phyloP scores from a whole-genome alignment of 2,329 filamentous ascomycete species.

The Tolypocladium paradoxum region DNA sequence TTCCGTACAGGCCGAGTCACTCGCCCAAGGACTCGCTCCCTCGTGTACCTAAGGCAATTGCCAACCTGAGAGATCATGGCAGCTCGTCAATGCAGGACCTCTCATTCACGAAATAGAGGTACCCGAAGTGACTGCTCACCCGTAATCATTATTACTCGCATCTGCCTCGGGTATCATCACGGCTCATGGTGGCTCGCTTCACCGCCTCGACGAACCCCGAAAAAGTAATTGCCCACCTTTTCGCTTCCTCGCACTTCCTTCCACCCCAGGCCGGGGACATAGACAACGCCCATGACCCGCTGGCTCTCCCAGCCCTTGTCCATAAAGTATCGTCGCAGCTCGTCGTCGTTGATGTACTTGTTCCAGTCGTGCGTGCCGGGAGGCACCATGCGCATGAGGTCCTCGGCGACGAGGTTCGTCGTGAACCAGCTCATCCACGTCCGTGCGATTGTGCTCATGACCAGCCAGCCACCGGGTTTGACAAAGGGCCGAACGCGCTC shows the following conservation, averaged over 20 bases:
- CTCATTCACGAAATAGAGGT: neutral
- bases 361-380: constrained; percentile 91
- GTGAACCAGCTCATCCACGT: constrained; percentile 85
- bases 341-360: constrained; percentile 85
- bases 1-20: no score
- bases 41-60: no score
- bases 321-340: constrained; percentile 51
- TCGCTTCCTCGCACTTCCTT: constrained; percentile 72
- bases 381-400: constrained; percentile 77
- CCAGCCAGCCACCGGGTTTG: constrained; percentile 82
- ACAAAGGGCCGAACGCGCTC: constrained; percentile 63
- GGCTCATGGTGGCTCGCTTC: neutral
- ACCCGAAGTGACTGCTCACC: neutral
- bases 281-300: constrained; percentile 70
- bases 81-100: neutral
- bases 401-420: constrained; percentile 86
- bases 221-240: constrained; percentile 90
- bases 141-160: neutral
- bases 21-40: no score
- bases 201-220: constrained; percentile 53
- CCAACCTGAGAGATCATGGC: no score
- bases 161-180: neutral
- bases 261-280: constrained; percentile 87
- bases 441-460: constrained; percentile 84
- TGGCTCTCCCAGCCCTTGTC: constrained; percentile 47